A percentile compares a stretch with the other conserved stretches of the same genome.
phyloP scores from a whole-genome alignment of 768 basidiomycete species.

The Paxillus rubicundulus region DNA sequence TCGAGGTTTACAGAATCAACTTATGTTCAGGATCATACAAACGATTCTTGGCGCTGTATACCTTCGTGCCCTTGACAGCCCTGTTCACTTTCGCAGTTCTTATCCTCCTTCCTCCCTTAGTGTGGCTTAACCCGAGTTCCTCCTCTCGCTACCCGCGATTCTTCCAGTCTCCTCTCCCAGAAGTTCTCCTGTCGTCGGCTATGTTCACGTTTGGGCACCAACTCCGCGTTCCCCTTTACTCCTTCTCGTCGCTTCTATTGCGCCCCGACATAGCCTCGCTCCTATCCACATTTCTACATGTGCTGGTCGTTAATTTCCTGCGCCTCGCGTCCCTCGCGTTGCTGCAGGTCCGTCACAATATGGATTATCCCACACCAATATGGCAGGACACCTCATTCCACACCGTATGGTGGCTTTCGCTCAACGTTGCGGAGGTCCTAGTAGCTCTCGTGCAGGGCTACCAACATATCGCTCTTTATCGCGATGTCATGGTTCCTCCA shows the following conservation, averaged over 20 bases:
- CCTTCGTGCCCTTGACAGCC: conserved; percentile 56
- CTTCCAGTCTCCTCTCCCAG: conserved; percentile 64
- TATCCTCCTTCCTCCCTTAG: conserved; percentile 46
- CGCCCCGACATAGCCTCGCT: conserved; percentile 31
- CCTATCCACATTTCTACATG: conserved; percentile 44
- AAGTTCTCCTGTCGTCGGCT: conserved; percentile 57
- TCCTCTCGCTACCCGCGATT: conserved; percentile 44
- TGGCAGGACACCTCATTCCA: conserved; percentile 58
- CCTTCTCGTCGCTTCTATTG: conserved; percentile 33
- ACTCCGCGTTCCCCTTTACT: conserved; percentile 32
- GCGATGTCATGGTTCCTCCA: conserved; percentile 58
- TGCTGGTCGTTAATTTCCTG: conserved; percentile 49
- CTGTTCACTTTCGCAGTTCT: conserved; percentile 48
- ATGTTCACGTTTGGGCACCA: conserved; percentile 42
- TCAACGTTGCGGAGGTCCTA: conserved; percentile 65
- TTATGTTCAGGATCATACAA: conserved; percentile 56
- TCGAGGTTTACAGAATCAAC: conserved; percentile 1
- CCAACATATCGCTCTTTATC: conserved; percentile 61
- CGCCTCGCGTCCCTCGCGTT: conserved; percentile 55
- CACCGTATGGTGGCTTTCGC: conserved; percentile 73
- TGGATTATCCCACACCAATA: conserved; percentile 43
- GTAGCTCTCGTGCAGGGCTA: conserved; percentile 72
- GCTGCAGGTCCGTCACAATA: conserved; percentile 48
- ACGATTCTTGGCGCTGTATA: conserved; percentile 52
- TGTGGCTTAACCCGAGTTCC: conserved; percentile 41